Conservation (phyloP, 1,139 yeast species). For the Geotrichum bryndzae region DNA sequence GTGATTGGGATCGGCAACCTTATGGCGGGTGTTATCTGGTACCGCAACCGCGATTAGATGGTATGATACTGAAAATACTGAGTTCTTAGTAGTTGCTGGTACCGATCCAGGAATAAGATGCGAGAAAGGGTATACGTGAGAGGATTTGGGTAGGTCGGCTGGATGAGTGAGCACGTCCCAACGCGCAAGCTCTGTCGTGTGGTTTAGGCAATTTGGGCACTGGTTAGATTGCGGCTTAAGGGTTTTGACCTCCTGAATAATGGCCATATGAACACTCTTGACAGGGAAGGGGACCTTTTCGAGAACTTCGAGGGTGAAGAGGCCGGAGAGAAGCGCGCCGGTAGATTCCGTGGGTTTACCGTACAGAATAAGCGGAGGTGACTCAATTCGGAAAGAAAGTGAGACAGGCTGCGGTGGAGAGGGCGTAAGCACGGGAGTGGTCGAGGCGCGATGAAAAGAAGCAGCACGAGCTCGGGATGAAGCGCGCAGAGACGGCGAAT, state of each 20-base stretch:
- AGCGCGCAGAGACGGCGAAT: background rate
- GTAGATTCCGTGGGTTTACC: slow-evolving; percentile 74
- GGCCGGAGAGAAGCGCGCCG: slow-evolving; percentile 82
- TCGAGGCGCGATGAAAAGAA: background rate
- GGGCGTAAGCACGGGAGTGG: background rate
- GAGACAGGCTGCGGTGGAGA: slow-evolving; percentile 31
- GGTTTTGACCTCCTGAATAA: slow-evolving; percentile 57
- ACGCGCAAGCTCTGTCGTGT: slow-evolving; percentile 59
- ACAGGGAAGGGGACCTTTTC: slow-evolving; percentile 37
- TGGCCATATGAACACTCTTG: slow-evolving; percentile 53
- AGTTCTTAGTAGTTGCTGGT: slow-evolving; percentile 67
- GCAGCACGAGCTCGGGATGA: background rate
- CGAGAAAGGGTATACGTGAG: slow-evolving; percentile 91
- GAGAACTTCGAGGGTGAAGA: slow-evolving; percentile 38
- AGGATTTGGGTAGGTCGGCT: slow-evolving; percentile 51
- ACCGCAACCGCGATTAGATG: slow-evolving; percentile 62
- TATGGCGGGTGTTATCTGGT: slow-evolving; percentile 32
- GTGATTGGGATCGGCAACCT: slow-evolving; percentile 10
- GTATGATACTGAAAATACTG: slow-evolving; percentile 57
- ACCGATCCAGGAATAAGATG: slow-evolving; percentile 83
- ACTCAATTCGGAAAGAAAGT: slow-evolving; percentile 63
- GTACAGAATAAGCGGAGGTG: slow-evolving; percentile 83
- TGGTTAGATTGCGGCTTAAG: slow-evolving; percentile 17
- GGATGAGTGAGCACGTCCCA: slow-evolving; percentile 76
- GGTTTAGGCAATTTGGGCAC: slow-evolving; percentile 41